A percentile compares a stretch with the other conserved stretches of the same genome.
Conservation (phyloP, 306 rosid species). For the Betula pendula region DNA sequence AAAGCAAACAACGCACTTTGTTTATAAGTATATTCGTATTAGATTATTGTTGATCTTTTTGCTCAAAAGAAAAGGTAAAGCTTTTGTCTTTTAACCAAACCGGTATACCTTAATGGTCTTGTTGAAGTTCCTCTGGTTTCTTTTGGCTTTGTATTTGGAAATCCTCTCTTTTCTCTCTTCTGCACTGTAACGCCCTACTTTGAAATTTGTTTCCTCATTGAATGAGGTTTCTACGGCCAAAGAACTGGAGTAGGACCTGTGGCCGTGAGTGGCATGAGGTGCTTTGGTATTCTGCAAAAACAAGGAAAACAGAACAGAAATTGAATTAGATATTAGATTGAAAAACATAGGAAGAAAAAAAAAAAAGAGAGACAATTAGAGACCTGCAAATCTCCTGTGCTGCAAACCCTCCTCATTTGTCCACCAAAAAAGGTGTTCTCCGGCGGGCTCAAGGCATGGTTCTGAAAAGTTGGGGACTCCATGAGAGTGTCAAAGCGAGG, state of each 20-base stretch:
- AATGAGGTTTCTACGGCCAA: slow-evolving; percentile 38
- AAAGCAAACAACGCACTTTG: background rate
- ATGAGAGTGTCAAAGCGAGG: slow-evolving; percentile 40
- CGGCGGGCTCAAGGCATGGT: no score
- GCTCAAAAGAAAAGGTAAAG: background rate
- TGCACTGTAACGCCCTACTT: slow-evolving; percentile 75
- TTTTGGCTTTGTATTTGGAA: slow-evolving; percentile 88
- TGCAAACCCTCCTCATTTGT: slow-evolving; percentile 61
- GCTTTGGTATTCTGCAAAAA: slow-evolving; percentile 42
- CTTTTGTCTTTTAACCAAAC: background rate
- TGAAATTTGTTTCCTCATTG: slow-evolving; percentile 59
- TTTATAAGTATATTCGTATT: background rate
- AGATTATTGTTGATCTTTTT: background rate
- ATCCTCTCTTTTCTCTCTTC: slow-evolving; percentile 88
- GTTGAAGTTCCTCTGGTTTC: slow-evolving; percentile 90
- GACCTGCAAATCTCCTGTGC: slow-evolving; percentile 90
- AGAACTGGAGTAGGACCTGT: slow-evolving; percentile 35
- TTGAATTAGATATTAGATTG: background rate
- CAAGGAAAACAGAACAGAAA: no score
- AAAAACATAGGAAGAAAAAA: background rate
- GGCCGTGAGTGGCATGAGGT: slow-evolving; percentile 37
- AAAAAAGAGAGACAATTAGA: no score
- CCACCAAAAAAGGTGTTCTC: slow-evolving; percentile 40
- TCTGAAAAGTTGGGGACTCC: slow-evolving; percentile 44
- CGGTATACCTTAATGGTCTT: slow-evolving; percentile 81